A percentile compares a stretch with the other conserved stretches of the same genome.
Evolutionary conservation across 441 rosid genomes (phyloP).

Genomic region (Macaranga tanarius): DNA sequence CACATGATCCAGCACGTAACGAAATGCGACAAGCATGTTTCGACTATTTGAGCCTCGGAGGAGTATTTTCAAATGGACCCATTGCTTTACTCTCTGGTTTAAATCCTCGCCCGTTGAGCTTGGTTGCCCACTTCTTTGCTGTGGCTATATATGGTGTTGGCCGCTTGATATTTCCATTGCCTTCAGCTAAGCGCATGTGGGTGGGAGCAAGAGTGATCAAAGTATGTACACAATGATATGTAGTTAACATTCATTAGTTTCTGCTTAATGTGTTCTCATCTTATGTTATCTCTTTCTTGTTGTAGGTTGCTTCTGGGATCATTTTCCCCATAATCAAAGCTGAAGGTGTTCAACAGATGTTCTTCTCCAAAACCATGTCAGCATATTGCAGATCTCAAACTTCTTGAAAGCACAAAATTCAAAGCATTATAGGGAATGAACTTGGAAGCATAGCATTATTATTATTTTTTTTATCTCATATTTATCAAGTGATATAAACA

Average conservation of each 20-base stretch:
- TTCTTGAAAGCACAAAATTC: background rate
- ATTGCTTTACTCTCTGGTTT: no score
- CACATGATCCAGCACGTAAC: no score
- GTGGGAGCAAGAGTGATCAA: slow-evolving; percentile 3
- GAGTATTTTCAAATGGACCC: no score
- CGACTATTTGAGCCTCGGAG: background rate
- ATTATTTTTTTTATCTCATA: no score
- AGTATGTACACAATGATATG: background rate
- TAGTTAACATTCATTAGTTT: no score
- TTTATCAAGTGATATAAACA: background rate
- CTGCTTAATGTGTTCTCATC: background rate
- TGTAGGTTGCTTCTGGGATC: background rate
- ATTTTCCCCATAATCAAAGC: background rate
- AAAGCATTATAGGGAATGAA: background rate
- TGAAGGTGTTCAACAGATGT: slow-evolving; percentile 3
- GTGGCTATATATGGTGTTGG: no score
- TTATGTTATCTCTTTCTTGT: background rate
- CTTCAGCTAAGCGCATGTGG: no score
- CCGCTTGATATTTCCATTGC: no score
- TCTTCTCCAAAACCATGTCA: background rate
- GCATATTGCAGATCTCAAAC: background rate
- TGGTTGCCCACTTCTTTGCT: no score
- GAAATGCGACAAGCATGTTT: background rate
- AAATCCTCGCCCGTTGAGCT: no score
- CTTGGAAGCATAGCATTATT: background rate